Conservation (phyloP, 108 stramenopile genomes). For the Chaetoceros muelleri region DNA sequence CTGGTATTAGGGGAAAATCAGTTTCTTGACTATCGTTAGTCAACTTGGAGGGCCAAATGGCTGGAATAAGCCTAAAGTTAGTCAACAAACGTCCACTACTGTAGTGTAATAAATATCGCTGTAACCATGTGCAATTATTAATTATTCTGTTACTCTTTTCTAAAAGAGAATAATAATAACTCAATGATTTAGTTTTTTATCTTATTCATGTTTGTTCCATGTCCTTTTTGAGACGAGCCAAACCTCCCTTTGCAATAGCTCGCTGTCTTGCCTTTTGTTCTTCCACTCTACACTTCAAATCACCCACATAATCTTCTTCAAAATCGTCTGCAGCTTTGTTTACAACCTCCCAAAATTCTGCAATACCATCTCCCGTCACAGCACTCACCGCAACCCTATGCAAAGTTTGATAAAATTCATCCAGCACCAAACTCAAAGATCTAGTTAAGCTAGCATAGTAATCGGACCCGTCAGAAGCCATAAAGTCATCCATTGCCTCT, state of each 20-base stretch:
- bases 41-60: too few relatives aligned
- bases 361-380: constrained; percentile 89
- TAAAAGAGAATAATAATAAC: too few relatives aligned
- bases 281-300: constrained; percentile 71
- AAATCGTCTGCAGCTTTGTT: constrained; percentile 75
- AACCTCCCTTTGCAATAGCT: constrained; percentile 40
- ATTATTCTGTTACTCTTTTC: too few relatives aligned
- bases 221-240: constrained; percentile 46
- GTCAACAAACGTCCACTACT: too few relatives aligned
- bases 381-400: constrained; percentile 85
- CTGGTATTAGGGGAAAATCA: too few relatives aligned
- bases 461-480: constrained; percentile 30
- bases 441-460: constrained; percentile 91
- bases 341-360: constrained; percentile 78
- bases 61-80: too few relatives aligned
- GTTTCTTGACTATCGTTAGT: too few relatives aligned
- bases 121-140: too few relatives aligned
- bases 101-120: too few relatives aligned
- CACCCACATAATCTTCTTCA: constrained; percentile 77
- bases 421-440: constrained; percentile 86
- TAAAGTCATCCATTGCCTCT: constrained; percentile 79
- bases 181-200: too few relatives aligned
- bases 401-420: constrained; percentile 95
- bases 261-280: constrained; percentile 63
- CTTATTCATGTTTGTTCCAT: too few relatives aligned